phyloP scores from a whole-genome alignment of 352 stramenopile species.

The Pythium brachiatum region DNA sequence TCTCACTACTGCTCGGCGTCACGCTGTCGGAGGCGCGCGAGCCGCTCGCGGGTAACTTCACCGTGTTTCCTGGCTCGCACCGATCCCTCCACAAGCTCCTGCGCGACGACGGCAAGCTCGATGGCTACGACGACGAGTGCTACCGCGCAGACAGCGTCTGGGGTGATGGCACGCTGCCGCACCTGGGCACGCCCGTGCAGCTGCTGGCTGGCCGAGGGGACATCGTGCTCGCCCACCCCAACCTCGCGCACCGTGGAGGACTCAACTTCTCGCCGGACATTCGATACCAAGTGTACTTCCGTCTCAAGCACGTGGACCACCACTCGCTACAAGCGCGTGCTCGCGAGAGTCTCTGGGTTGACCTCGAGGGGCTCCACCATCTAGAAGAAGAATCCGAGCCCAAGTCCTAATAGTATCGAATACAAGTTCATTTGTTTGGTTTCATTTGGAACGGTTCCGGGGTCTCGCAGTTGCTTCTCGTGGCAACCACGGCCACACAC shows the following conservation, averaged over 20 bases:
- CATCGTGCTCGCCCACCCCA: conserved; percentile 71
- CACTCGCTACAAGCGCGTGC: conserved; percentile 31
- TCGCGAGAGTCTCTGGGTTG: conserved; percentile 38
- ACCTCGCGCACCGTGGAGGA: conserved; percentile 67
- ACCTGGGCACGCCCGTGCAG: conserved; percentile 60
- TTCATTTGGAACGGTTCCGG: conserved; percentile 1
- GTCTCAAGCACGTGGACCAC: conserved; percentile 70
- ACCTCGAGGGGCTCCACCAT: conserved; percentile 54
- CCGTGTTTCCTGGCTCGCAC: conserved; percentile 71
- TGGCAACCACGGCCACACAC: background rate
- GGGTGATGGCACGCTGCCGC: conserved; percentile 65
- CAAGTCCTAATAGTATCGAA: background rate
- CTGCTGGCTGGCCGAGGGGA: conserved; percentile 55
- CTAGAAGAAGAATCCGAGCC: background rate
- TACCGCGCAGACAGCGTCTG: conserved; percentile 71
- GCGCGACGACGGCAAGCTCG: conserved; percentile 47
- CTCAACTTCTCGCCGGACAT: conserved; percentile 83
- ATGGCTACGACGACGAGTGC: conserved; percentile 54
- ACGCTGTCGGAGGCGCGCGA: conserved; percentile 66
- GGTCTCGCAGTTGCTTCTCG: background rate
- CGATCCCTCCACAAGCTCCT: conserved; percentile 45
- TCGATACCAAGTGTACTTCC: conserved; percentile 83
- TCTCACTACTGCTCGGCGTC: conserved; percentile 63
- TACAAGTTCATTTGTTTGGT: conserved; percentile 4
- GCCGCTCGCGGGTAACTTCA: conserved; percentile 66